These are phyloP conservation scores for Hemileccinum impolitum DNA, from an alignment of 768 basidiomycete genomes.

Conservation along the genomic window DNA sequence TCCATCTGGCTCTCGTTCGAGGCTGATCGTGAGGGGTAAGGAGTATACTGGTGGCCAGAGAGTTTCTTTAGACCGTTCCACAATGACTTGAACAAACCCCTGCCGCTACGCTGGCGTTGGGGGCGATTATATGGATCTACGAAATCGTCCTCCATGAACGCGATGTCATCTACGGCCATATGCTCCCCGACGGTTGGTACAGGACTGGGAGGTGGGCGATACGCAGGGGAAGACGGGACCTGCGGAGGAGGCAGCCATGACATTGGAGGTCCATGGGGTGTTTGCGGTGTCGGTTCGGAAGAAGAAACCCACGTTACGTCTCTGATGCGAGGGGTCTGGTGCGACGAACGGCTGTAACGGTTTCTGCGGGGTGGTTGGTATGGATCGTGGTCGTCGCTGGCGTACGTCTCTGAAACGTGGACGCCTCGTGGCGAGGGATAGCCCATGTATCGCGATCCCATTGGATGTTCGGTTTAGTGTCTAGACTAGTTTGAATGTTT, in stretches of 20 bases:
- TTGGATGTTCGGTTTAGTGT: not conserved
- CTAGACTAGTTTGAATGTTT: too few species aligned
- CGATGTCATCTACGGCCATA: slow-evolving; percentile 24
- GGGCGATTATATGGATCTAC: slow-evolving; percentile 8
- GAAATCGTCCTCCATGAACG: not conserved
- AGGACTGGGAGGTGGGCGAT: slow-evolving; percentile 21
- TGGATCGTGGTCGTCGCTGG: slow-evolving; percentile 5
- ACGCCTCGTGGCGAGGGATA: slow-evolving; percentile 24
- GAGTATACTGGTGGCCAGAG: slow-evolving; percentile 14
- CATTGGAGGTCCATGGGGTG: slow-evolving; percentile 3
- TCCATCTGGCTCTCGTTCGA: slow-evolving; percentile 3
- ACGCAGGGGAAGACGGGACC: slow-evolving; percentile 10
- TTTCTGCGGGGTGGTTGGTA: slow-evolving; percentile 14
- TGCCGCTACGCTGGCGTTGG: slow-evolving; percentile 6
- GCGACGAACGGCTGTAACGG: slow-evolving; percentile 19
- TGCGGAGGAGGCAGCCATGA: slow-evolving; percentile 5
- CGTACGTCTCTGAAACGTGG: slow-evolving; percentile 18
- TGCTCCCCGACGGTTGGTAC: slow-evolving; percentile 28
- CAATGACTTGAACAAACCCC: slow-evolving; percentile 26
- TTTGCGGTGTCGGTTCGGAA: slow-evolving; percentile 12
- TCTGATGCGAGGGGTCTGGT: slow-evolving; percentile 21
- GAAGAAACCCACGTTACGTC: slow-evolving; percentile 25
- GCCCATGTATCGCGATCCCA: slow-evolving; percentile 24
- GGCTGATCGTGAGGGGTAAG: slow-evolving; percentile 1
- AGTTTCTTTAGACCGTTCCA: slow-evolving; percentile 34